Percentiles rank a stretch among this genome's conserved stretches.
Evolutionary conservation across 352 stramenopile genomes (phyloP).

Genomic region (Plasmopara viticola): DNA sequence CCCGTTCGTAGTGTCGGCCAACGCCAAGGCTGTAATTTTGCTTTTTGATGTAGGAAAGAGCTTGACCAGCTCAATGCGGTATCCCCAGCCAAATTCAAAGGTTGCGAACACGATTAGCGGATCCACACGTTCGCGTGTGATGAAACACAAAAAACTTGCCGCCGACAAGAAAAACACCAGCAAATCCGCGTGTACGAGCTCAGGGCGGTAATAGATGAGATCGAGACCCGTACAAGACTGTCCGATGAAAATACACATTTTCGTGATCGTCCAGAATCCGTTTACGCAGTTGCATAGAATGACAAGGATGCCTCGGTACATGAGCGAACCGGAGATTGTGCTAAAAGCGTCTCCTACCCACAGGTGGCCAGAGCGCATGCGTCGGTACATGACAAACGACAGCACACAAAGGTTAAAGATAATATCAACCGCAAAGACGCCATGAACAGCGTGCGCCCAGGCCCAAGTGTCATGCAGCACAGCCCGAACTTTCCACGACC

Average conservation of each 20-base stretch:
- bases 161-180: constrained; percentile 27
- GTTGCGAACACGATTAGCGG: constrained; percentile 18
- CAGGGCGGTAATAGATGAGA: constrained; percentile 20
- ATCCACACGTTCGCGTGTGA: constrained; percentile 22
- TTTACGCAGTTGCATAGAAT: constrained; percentile 27
- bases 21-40: constrained; percentile 8
- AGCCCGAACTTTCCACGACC: constrained; percentile 19
- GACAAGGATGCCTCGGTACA: constrained; percentile 25
- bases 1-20: constrained; percentile 4
- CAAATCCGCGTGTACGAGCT: constrained; percentile 30
- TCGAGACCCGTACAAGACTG: constrained; percentile 13
- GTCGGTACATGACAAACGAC: constrained; percentile 26
- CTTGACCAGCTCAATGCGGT: constrained; percentile 11
- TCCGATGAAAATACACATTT: constrained; percentile 20
- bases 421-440: constrained; percentile 17
- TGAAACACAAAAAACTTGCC: constrained; percentile 13
- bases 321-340: constrained; percentile 23
- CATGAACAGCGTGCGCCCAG: constrained; percentile 32
- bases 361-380: constrained; percentile 18
- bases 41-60: constrained; percentile 11
- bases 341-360: constrained; percentile 39
- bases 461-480: constrained; percentile 39
- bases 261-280: constrained; percentile 27
- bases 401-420: constrained; percentile 25
- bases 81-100: constrained; percentile 21